Evolutionary conservation across 495 filamentous ascomycete species (phyloP), one percentile per base, ranked within the genome.

Genomic region (Hypoxylon subgilvum): DNA sequence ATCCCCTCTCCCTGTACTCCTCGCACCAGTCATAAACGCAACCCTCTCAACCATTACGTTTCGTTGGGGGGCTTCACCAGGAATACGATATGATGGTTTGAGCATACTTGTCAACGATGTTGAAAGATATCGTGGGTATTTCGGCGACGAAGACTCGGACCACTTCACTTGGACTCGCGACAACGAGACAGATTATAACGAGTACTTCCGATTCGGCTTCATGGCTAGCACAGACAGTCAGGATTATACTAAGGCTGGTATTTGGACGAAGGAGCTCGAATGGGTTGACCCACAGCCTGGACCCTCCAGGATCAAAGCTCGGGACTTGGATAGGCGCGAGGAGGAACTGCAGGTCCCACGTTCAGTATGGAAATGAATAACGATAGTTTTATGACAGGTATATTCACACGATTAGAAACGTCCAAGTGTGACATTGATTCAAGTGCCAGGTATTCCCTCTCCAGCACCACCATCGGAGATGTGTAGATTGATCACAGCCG

Each of bases 81-180:
- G 73, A 74, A 82, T 77, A 76, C 83, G 22, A 79, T 93, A 75
- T 46, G 82, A 96, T 65, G 94, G 93, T 0, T 78, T 97, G 13
- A 93, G 89, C 54, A 84, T 97, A 13, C 74, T 98, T 0, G 87
- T 98, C 18, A 96, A 98, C 66, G 94, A 98, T 57, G 94, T 98
- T 0, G 94, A 98, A 71, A 77, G 92, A 52, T 93, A 84, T 72
- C 74, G 86, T 7, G 81, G 80, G 5, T 91, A 75, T 62, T 79
- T 69, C 36, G 60, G 67, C 10, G 74, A 78, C 57, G 82, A 84
- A 47, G 69, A 55, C 23, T 49, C 69, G 1, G 78, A 73, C 38
- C 73, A 71, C 16, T 80, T 74, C 45, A 65, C 71, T 60, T 90
- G 77, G 73, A 71, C 64, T 8, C 72, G 71, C 52, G 73, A 74